Percentiles rank a stretch among this genome's conserved stretches.
These are phyloP conservation scores for Celoporthe dispersa DNA, from an alignment of 2,329 filamentous ascomycete species.

Conservation along the genomic window DNA sequence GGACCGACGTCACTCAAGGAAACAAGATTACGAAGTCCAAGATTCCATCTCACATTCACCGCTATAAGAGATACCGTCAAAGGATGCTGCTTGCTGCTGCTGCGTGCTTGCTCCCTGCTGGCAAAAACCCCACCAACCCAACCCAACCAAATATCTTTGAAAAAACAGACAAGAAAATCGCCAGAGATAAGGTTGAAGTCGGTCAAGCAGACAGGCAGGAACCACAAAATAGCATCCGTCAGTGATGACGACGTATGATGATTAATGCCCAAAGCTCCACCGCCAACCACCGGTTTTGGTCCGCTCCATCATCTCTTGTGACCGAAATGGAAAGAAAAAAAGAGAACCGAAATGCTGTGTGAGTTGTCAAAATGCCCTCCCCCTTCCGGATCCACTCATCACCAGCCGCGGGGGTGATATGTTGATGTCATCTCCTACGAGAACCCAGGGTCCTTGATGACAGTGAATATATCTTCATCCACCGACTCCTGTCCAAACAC, in stretches of 20 bases:
- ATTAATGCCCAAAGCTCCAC: background rate
- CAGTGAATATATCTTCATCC: background rate
- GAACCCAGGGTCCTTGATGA: background rate
- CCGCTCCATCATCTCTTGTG: constrained; percentile 9
- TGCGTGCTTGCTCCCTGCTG: constrained; percentile 6
- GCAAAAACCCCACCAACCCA: background rate
- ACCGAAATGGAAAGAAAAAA: background rate
- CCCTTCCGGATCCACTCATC: background rate
- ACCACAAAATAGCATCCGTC: background rate
- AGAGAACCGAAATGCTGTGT: background rate
- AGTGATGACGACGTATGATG: background rate
- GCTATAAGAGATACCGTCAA: background rate
- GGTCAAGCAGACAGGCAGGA: background rate
- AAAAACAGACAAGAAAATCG: background rate
- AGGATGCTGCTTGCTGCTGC: background rate
- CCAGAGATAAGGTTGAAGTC: background rate
- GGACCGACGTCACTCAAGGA: background rate
- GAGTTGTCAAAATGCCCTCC: background rate
- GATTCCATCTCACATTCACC: background rate
- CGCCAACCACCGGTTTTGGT: background rate
- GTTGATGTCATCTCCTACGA: background rate
- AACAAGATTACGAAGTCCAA: background rate
- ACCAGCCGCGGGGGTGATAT: constrained; percentile 1
- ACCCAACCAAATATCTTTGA: background rate
- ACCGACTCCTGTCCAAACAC: background rate